Percentiles rank a stretch among this genome's conserved stretches.
Evolutionary conservation across 2,329 filamentous ascomycete genomes (phyloP).

Genomic region (Ophiobolus disseminans): DNA sequence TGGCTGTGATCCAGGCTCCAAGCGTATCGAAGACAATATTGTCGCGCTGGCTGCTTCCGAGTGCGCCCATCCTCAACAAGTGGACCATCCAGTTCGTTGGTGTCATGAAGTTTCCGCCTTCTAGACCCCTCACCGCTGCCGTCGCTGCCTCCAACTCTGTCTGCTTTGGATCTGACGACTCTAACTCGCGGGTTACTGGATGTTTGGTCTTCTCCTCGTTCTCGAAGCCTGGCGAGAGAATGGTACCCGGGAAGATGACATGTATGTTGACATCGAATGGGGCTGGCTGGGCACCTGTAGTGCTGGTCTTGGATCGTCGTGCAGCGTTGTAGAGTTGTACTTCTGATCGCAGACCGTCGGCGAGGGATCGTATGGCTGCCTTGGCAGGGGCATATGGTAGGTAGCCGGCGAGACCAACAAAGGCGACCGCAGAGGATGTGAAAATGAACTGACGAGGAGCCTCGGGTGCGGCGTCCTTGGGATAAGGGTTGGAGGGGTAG

Average conservation of each 20-base stretch:
- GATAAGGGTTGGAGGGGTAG: constrained; percentile 45
- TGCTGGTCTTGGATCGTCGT: constrained; percentile 43
- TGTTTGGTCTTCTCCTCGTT: constrained; percentile 82
- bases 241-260: constrained; percentile 83
- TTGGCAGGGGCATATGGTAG: constrained; percentile 84
- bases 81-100: constrained; percentile 76
- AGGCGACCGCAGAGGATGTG: constrained; percentile 78
- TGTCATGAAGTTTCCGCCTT: constrained; percentile 80
- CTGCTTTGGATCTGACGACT: constrained; percentile 82
- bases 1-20: constrained; percentile 59
- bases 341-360: constrained; percentile 84
- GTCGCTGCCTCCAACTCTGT: constrained; percentile 79
- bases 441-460: constrained; percentile 80
- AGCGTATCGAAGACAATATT: constrained; percentile 62
- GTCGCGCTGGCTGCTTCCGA: constrained; percentile 62
- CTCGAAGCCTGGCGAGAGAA: constrained; percentile 76
- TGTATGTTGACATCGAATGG: constrained; percentile 78
- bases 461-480: constrained; percentile 28
- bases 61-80: constrained; percentile 69
- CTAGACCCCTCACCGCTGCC: constrained; percentile 73
- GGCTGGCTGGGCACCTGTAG: constrained; percentile 48
- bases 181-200: constrained; percentile 76
- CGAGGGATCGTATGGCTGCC: constrained; percentile 80
- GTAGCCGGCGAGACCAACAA: constrained; percentile 83
- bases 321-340: constrained; percentile 81